Base-by-base conservation (phyloP, 306 rosid species). In the Astragalus membranaceus region DNA sequence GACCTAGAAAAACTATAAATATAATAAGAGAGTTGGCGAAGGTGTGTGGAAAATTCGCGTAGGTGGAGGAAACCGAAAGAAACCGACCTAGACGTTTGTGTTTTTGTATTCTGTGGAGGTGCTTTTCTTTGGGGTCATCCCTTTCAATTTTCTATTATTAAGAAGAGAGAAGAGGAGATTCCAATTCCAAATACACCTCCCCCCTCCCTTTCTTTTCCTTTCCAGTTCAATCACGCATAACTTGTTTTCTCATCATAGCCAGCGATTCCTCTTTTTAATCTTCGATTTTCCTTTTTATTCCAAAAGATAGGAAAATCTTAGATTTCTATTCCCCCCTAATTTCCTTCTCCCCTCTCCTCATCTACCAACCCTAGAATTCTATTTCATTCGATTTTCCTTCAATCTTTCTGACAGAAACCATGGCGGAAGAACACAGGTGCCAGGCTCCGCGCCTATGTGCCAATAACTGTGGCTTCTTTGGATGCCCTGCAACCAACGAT, bases 381-480 rank as follows among this genome's bases (percentile, higher is more conserved):
- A 16, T 30, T 50, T 50, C 55, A 7, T 15, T 15, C 5, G 15
- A 11, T 15, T 54, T 54, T 11, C 61, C 30, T 0, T 39, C 44
- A 5, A 10, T 48, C 20, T 8, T 13, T 54, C 60, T 4, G 37
- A 37, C 42, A 39, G 58, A 14, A 35, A 39, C 41, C 4, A 91
- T 91, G 97, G 97, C 96, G 17, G 97, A 89, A 84, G 96, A 91
- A 69, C 97, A 85, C 73, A 39, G 91, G 73, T 91, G 93, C 75
- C 97, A 87, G 71, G 86, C 93, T 10, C 96, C 83, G 7, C 80
- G 79, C 42, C 86, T 91, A 0, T 91, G 96, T 75, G 86, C 78
- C 1, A 91, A 91, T 74, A 91, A 91, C 69, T 91, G 96, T 49
- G 97, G 97, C 1, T 91, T 91, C 79, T 88, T 88, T 3, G 97